Evolutionary conservation across 2,329 filamentous ascomycete genomes (phyloP), one percentile per base, ranked within the genome.

Genomic region (Didymella sp.): DNA sequence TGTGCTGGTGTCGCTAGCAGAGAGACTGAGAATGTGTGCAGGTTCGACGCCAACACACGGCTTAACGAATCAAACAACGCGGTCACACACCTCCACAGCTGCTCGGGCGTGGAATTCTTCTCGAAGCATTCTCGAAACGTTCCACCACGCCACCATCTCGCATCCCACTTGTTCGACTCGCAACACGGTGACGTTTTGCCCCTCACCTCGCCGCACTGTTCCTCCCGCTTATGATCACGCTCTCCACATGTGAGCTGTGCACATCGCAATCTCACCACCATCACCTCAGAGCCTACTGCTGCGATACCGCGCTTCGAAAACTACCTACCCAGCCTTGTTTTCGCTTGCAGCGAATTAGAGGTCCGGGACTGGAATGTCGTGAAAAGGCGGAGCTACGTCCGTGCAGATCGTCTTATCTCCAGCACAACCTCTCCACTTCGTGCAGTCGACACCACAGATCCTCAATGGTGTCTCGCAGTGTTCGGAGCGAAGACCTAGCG

Each of bases 71-170:
- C 38, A 27, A 33, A 45, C 33, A 45, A 45, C 37, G 41, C 45
- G 45, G 22, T 17, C 1, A 9, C 9, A 1, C 25, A 27, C n/a
- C 35, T 13, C 37, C 47, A 25, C 35, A 31, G 30, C 22, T 22
- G 13, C 31, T 33, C 12, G 44, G 15, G 44, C 12, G 5, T 48
- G 33, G 43, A 54, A 54, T 38, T 17, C 24, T 42, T 47, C 51
- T 47, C 21, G 51, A 54, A 48, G 19, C 15, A 13, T 54, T 54
- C 43, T 42, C 35, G 51, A 48, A 54, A 22, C 22, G 27, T 54
- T 54, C 35, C 44, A 42, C 28, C 22, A 6, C 46, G 33, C 42
- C 40, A 31, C 24, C 21, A 22, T 40, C 22, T n/a, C 31, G 19
- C 33, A 31, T 37, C 2, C n/a, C 46, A 4, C 22, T 35, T 12